phyloP scores from a whole-genome alignment of 352 stramenopile genomes.

The Phytophthora boehmeriae region DNA sequence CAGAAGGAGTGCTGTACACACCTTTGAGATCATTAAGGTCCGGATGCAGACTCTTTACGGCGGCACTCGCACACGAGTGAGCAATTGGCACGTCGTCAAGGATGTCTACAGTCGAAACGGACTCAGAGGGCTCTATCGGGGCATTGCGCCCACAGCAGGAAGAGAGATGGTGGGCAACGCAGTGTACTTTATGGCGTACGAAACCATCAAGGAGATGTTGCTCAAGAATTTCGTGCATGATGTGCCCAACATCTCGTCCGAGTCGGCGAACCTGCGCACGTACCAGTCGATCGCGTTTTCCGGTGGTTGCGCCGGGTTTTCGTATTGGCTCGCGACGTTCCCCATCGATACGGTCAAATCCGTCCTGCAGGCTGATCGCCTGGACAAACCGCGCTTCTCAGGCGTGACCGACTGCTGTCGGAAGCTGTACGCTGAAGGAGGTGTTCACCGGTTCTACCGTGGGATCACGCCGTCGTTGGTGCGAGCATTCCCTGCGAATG shows the following conservation, averaged over 20 bases:
- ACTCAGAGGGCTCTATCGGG: constrained; percentile 76
- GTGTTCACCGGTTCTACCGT: constrained; percentile 70
- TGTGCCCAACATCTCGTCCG: constrained; percentile 43
- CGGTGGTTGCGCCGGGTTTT: constrained; percentile 79
- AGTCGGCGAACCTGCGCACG: constrained; percentile 63
- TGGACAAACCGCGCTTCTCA: constrained; percentile 72
- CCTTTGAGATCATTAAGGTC: constrained; percentile 79
- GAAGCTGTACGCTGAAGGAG: constrained; percentile 75
- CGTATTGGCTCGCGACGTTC: constrained; percentile 87
- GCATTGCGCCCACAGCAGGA: constrained; percentile 61
- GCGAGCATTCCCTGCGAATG: constrained; percentile 80
- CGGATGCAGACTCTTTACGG: constrained; percentile 76
- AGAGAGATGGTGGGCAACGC: constrained; percentile 88
- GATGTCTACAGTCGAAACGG: constrained; percentile 69
- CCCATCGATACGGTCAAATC: constrained; percentile 87
- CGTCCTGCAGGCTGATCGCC: constrained; percentile 77
- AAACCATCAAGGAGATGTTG: constrained; percentile 69
- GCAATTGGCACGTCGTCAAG: constrained; percentile 75
- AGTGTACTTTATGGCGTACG: constrained; percentile 86
- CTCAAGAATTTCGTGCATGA: constrained; percentile 59
- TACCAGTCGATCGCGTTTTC: constrained; percentile 79
- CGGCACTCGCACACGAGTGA: constrained; percentile 58
- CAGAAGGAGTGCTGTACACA: constrained; percentile 69
- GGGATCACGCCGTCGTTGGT: constrained; percentile 81
- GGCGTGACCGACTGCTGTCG: constrained; percentile 72